phyloP scores from a whole-genome alignment of 306 rosid species.

The Vicia sativa region DNA sequence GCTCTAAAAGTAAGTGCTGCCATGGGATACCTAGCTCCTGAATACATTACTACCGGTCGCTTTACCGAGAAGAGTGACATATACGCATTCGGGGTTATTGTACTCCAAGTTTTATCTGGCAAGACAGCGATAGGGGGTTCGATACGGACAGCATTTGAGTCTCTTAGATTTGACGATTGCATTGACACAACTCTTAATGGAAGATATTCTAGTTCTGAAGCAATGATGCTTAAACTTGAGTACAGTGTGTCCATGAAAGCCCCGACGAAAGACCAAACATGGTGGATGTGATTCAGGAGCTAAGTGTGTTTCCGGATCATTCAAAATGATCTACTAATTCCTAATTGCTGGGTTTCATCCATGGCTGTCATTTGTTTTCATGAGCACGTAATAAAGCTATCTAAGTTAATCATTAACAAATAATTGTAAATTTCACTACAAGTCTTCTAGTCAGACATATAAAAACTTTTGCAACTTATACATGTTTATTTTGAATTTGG shows the following conservation, averaged over 20 bases:
- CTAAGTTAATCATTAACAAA: not conserved
- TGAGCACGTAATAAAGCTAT: slow-evolving; percentile 4
- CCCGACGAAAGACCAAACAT: slow-evolving; percentile 73
- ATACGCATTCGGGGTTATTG: slow-evolving; percentile 85
- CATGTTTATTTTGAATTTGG: not conserved
- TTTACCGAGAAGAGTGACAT: slow-evolving; percentile 87
- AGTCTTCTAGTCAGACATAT: not conserved
- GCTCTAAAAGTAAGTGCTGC: slow-evolving; percentile 96
- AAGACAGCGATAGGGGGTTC: slow-evolving; percentile 54
- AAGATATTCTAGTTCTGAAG: slow-evolving; percentile 63
- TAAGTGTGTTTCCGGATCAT: slow-evolving; percentile 39
- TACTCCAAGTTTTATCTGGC: slow-evolving; percentile 83
- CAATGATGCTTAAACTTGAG: slow-evolving; percentile 59
- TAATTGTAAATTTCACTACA: slow-evolving; percentile 5
- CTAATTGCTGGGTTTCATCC: slow-evolving; percentile 6
- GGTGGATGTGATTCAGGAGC: slow-evolving; percentile 60
- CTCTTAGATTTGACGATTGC: slow-evolving; percentile 57
- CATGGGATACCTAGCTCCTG: slow-evolving; percentile 97
- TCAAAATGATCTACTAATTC: slow-evolving; percentile 21
- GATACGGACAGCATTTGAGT: slow-evolving; percentile 56
- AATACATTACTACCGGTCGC: slow-evolving; percentile 88
- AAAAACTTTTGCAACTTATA: not conserved
- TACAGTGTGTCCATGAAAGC: slow-evolving; percentile 67
- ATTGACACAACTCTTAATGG: slow-evolving; percentile 63
- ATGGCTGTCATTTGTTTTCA: slow-evolving; percentile 21